These are phyloP conservation scores for Melocanna baccifera DNA, from an alignment of 176 grass and related monocot species.

Conservation along the genomic window DNA sequence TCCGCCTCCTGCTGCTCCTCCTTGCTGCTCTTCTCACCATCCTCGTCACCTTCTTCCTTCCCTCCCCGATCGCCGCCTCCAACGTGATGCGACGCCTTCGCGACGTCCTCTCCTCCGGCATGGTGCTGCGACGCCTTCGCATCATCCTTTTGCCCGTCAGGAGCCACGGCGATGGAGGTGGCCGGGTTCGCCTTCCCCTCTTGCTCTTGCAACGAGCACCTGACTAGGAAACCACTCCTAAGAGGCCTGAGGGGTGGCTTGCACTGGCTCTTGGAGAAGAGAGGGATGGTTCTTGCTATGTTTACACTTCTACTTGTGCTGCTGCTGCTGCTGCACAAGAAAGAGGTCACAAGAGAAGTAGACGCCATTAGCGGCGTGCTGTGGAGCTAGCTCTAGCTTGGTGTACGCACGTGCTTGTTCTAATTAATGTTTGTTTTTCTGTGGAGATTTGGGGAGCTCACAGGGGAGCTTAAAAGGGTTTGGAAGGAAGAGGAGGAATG, in stretches of 20 bases:
- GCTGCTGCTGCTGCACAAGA: constrained; percentile 1
- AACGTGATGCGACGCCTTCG: not conserved
- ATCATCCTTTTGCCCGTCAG: constrained; percentile 24
- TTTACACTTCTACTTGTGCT: not conserved
- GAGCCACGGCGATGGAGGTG: constrained; percentile 36
- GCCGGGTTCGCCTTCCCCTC: constrained; percentile 15
- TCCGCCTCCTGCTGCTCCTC: constrained; percentile 90
- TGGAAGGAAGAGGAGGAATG: not conserved
- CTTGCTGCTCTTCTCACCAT: constrained; percentile 8
- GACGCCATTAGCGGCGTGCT: constrained; percentile 44
- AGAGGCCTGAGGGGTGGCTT: not conserved
- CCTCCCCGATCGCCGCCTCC: not conserved
- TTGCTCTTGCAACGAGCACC: constrained; percentile 60
- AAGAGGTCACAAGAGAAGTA: constrained; percentile 34
- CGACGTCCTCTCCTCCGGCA: constrained; percentile 3
- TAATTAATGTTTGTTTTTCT: not conserved
- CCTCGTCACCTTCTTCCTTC: not conserved
- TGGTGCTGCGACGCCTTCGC: not conserved
- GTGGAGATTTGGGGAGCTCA: not conserved
- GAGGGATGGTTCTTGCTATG: not conserved
- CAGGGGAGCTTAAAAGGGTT: constrained; percentile 31
- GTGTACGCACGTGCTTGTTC: not conserved
- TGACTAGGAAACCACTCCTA: not conserved
- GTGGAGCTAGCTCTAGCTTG: not conserved
- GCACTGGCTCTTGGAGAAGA: constrained; percentile 30